Evolutionary conservation across 2,329 filamentous ascomycete genomes (phyloP), one percentile per base, ranked within the genome.

Genomic region (Harringtonia aguacate): DNA sequence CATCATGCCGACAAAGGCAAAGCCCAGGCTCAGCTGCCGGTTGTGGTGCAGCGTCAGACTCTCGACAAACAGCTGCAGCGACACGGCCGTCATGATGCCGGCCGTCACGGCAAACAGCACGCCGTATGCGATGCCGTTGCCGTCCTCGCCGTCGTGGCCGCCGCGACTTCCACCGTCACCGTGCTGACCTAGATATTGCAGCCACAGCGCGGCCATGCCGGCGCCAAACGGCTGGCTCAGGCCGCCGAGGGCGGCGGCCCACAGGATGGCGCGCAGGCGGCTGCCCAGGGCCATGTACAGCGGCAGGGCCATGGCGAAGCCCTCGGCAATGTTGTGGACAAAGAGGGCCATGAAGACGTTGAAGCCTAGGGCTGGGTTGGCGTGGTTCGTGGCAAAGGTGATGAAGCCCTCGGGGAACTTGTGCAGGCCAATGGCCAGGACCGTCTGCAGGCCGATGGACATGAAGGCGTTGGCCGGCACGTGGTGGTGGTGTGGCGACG

Each of bases 261-360:
- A 94, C 47, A 84, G 63, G 67, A 97, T 92, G 17, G 92, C 90
- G 54, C 81, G 83, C 58, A 77, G 67, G 37, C 88, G 82, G 46
- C 81, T 90, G 49, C 82, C 76, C 28, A 95, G 76, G 1, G 92
- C 92, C 56, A 98, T 84, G 62, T 94, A 98, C 0, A 98, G 71
- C 0, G 92, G 92, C 1, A 98, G 67, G 0, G 88, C 87, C 74
- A 98, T 84, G 49, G 89, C 86, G 59, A 97, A 97, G 2, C 92
- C 92, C 66, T 98, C 92, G 24, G 87, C 89, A 56, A 98, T 94
- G 65, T 97, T 98, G 72, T 98, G 92, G 47, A 98, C 90, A 58
- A 95, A 95, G 8, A 98, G 75, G 1, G 92, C 90, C 61, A 97
- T 77, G 65, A 98, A 98, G 44, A 98, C 87, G 42, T 86, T 84